phyloP scores from a whole-genome alignment of 2,329 filamentous ascomycete species.

The Cytospora piceae region DNA sequence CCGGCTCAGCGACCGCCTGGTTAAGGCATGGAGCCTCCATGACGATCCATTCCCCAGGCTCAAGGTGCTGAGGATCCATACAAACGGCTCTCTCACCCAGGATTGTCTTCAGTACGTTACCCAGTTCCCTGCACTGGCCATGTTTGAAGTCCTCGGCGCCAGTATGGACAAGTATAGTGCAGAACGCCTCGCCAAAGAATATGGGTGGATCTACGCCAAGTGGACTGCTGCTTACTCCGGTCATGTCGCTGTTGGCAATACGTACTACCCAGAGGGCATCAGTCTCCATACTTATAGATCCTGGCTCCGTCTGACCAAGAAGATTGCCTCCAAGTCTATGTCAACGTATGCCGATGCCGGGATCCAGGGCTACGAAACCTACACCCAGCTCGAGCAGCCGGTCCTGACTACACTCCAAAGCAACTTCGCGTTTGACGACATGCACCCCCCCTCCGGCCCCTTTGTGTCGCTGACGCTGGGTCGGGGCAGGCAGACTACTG shows the following conservation, averaged over 20 bases:
- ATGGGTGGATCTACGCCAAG: conserved; percentile 12
- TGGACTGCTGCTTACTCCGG: not conserved
- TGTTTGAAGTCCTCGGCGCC: conserved; percentile 8
- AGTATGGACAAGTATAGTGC: not conserved
- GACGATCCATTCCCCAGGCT: conserved; percentile 19
- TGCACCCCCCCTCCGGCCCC: not conserved
- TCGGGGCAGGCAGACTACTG: not conserved
- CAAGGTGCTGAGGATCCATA: conserved; percentile 11
- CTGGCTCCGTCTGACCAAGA: not conserved
- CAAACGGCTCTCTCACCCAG: conserved; percentile 4
- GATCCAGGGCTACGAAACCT: not conserved
- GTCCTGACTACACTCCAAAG: not conserved
- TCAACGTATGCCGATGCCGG: not conserved
- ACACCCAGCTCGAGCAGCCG: conserved; percentile 8
- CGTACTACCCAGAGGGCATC: not conserved
- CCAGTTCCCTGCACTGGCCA: conserved; percentile 14
- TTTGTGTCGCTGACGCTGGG: conserved; percentile 24
- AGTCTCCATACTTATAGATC: not conserved
- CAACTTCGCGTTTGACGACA: not conserved
- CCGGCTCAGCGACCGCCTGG: conserved; percentile 11
- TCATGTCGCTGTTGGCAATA: not conserved
- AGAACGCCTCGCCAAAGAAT: not conserved
- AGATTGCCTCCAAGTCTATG: not conserved
- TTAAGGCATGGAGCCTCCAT: conserved; percentile 19
- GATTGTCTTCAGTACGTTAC: conserved; percentile 15